Percentiles rank a stretch among this genome's conserved stretches.
These are phyloP conservation scores for Pseudevernia furfuracea DNA, from an alignment of 495 filamentous ascomycete genomes.

Conservation along the genomic window DNA sequence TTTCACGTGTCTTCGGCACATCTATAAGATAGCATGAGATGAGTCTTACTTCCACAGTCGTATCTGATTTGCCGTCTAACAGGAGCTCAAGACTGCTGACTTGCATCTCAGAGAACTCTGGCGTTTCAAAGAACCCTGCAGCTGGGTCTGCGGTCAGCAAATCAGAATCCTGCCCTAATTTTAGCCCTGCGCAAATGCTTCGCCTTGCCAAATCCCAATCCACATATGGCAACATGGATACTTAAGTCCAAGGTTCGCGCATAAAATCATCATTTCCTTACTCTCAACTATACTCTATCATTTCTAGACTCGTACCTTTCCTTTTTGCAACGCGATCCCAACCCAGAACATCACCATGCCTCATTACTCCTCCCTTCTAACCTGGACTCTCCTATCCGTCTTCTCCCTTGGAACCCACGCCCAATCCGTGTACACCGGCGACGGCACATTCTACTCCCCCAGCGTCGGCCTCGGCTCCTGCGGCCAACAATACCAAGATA, in stretches of 20 bases:
- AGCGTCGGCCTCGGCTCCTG: not conserved
- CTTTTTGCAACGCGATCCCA: not conserved
- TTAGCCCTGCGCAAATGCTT: not conserved
- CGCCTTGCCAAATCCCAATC: not conserved
- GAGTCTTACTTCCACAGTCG: no score
- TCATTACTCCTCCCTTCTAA: not conserved
- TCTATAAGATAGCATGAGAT: no score
- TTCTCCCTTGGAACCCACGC: not conserved
- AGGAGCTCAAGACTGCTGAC: no score
- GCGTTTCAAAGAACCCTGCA: no score
- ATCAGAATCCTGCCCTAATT: not conserved
- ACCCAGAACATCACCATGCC: not conserved
- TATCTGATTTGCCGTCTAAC: no score
- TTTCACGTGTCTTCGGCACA: no score
- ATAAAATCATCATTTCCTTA: not conserved
- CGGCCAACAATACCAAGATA: not conserved
- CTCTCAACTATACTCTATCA: not conserved
- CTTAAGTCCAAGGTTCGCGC: not conserved
- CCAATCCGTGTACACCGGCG: not conserved
- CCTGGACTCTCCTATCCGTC: not conserved
- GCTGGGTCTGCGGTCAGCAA: not conserved
- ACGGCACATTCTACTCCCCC: not conserved
- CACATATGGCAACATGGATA: not conserved
- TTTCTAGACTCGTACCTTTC: not conserved
- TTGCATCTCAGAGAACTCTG: no score